Evolutionary conservation across 2,329 filamentous ascomycete species (phyloP).

Genomic region (Aspergillus ustus): DNA sequence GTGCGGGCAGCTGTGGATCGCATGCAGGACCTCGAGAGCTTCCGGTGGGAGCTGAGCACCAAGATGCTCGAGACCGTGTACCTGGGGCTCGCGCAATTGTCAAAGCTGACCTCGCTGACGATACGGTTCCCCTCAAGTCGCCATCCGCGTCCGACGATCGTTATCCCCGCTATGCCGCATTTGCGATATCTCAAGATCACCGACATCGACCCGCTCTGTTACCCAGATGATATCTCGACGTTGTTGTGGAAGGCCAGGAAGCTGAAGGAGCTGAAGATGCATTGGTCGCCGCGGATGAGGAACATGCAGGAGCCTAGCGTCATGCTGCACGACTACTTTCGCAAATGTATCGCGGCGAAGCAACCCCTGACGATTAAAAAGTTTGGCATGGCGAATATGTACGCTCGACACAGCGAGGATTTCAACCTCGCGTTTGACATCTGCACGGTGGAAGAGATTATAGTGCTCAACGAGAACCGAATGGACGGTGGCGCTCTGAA

Average conservation of each 20-base stretch:
- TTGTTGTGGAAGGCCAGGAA: conserved; percentile 59
- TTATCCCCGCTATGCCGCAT: conserved; percentile 62
- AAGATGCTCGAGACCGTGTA: conserved; percentile 65
- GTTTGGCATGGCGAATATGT: conserved; percentile 62
- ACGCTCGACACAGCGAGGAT: conserved; percentile 56
- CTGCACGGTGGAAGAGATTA: conserved; percentile 52
- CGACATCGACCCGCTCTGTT: conserved; percentile 67
- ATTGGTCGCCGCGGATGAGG: conserved; percentile 67
- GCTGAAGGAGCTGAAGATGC: conserved; percentile 59
- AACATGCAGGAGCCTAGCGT: conserved; percentile 62
- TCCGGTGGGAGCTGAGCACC: conserved; percentile 66
- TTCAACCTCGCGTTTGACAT: conserved; percentile 52
- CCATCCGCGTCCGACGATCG: conserved; percentile 60
- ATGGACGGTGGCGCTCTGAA: conserved; percentile 43
- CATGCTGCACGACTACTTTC: conserved; percentile 60
- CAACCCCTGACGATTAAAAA: conserved; percentile 55
- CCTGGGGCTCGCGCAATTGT: conserved; percentile 56
- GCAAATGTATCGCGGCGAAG: conserved; percentile 55
- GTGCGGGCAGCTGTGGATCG: conserved; percentile 63
- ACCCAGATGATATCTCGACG: conserved; percentile 65
- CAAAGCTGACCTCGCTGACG: conserved; percentile 58
- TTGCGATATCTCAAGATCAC: conserved; percentile 59
- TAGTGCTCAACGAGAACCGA: conserved; percentile 58
- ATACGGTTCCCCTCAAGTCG: conserved; percentile 61
- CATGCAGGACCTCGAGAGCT: conserved; percentile 60